A percentile compares a stretch with the other conserved stretches of the same genome.
phyloP scores from a whole-genome alignment of 768 basidiomycete genomes.

The Tricholoma hemisulphureum region DNA sequence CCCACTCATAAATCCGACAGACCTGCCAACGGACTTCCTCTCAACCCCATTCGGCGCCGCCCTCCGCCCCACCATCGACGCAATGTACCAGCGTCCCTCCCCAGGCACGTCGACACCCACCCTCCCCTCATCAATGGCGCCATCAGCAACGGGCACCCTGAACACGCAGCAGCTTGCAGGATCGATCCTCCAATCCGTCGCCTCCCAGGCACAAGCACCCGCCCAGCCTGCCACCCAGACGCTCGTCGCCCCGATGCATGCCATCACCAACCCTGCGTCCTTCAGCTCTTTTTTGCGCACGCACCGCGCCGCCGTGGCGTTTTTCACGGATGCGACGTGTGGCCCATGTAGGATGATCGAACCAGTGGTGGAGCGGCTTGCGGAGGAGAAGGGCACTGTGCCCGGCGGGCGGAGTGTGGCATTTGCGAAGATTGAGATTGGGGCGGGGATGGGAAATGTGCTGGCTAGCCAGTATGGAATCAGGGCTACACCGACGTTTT shows the following conservation, averaged over 20 bases:
- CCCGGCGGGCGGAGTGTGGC: conserved; percentile 49
- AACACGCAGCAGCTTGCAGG: conserved; percentile 48
- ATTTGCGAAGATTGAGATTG: conserved; percentile 85
- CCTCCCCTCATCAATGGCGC: conserved; percentile 28
- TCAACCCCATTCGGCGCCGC: conserved; percentile 86
- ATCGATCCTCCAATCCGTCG: conserved; percentile 56
- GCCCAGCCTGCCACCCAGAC: conserved; percentile 41
- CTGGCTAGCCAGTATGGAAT: conserved; percentile 67
- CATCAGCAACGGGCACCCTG: conserved; percentile 33
- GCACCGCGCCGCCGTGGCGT: conserved; percentile 72
- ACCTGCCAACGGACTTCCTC: conserved; percentile 79
- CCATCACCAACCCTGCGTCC: conserved; percentile 71
- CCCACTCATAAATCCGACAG: conserved; percentile 33
- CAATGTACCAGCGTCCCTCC: conserved; percentile 71
- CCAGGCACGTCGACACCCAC: conserved; percentile 39
- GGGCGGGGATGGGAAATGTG: conserved; percentile 58
- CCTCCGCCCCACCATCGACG: conserved; percentile 86
- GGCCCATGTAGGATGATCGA: conserved; percentile 82
- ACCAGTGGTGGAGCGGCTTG: conserved; percentile 78
- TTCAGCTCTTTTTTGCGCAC: conserved; percentile 63
- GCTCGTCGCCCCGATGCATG: conserved; percentile 62
- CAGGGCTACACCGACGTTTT: conserved; percentile 81
- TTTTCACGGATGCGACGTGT: conserved; percentile 79
- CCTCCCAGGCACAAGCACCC: conserved; percentile 44
- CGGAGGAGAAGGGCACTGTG: conserved; percentile 55